These are phyloP conservation scores for Podila horticola DNA, from an alignment of 192 early-diverging fungal species.

Conservation along the genomic window DNA sequence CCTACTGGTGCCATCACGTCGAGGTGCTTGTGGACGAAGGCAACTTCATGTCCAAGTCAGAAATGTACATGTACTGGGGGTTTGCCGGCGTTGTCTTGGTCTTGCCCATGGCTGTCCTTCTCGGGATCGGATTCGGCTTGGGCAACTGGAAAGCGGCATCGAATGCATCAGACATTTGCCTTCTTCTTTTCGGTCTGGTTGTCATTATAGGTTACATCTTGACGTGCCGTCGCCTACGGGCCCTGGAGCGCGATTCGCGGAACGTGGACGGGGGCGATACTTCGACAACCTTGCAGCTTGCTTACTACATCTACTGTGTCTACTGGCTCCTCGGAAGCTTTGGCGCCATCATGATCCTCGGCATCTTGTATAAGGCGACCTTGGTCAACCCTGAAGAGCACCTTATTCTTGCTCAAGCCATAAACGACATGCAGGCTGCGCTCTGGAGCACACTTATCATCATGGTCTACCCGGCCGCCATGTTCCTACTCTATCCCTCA, in stretches of 20 bases:
- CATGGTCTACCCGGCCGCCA: conserved; percentile 37
- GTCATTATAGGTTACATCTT: conserved; percentile 24
- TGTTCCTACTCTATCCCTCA: conserved; percentile 46
- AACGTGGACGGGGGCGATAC: conserved; percentile 41
- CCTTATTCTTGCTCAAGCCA: conserved; percentile 16
- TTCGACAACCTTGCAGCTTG: conserved; percentile 30
- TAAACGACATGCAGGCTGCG: conserved; percentile 29
- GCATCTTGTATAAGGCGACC: conserved; percentile 19
- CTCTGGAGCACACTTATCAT: conserved; percentile 37
- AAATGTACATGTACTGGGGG: conserved; percentile 35
- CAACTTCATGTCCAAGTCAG: conserved; percentile 38
- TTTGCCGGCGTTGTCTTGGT: conserved; percentile 13
- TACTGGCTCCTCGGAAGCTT: conserved; percentile 46
- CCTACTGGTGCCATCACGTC: conserved; percentile 46
- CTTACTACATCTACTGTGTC: conserved; percentile 36
- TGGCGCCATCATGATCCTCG: conserved; percentile 19
- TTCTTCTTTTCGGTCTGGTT: conserved; percentile 8
- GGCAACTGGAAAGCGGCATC: neutral
- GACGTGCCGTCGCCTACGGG: conserved; percentile 23
- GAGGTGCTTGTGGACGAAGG: conserved; percentile 47
- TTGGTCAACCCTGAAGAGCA: neutral
- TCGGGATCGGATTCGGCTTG: neutral
- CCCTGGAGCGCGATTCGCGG: conserved; percentile 41
- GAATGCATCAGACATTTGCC: neutral
- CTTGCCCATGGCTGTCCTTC: neutral